Conservation (phyloP, 257 asterid species). For the Orobanche coerulescens region DNA sequence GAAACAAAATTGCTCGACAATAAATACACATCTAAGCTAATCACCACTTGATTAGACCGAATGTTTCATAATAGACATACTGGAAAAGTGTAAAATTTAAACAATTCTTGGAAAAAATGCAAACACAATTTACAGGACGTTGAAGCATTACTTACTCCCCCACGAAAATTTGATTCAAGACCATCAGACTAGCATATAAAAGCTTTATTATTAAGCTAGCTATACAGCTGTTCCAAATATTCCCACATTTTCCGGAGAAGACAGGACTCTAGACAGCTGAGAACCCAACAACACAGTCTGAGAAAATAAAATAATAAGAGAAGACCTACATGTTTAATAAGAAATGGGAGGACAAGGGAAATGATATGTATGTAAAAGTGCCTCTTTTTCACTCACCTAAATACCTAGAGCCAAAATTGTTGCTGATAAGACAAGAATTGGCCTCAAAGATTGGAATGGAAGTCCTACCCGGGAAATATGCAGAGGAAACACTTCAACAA, state of each 20-base stretch:
- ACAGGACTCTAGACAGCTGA: constrained; percentile 10
- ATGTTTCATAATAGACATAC: constrained; percentile 8
- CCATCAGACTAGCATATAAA: not conserved
- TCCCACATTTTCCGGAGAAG: not conserved
- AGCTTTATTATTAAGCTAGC: not conserved
- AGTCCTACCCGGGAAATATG: not conserved
- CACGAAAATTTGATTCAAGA: not conserved
- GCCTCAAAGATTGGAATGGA: not conserved
- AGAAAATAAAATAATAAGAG: not conserved
- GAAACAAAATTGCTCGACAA: constrained; percentile 10
- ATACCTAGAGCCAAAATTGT: not conserved
- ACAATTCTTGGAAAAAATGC: not conserved
- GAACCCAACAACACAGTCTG: constrained; percentile 11
- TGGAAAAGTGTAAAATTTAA: not conserved
- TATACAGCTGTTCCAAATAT: not conserved
- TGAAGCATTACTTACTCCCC: constrained; percentile 5
- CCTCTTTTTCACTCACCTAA: not conserved
- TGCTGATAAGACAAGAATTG: not conserved
- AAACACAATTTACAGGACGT: constrained; percentile 6
- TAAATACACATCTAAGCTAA: constrained; percentile 1
- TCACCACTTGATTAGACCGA: constrained; percentile 1
- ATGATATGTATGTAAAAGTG: not conserved
- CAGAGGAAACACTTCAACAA: not conserved
- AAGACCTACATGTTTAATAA: not conserved
- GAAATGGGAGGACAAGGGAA: too few species aligned